Evolutionary conservation across 1,284 basidiomycete species (phyloP).

Genomic region (Moesziomyces globuligerus): DNA sequence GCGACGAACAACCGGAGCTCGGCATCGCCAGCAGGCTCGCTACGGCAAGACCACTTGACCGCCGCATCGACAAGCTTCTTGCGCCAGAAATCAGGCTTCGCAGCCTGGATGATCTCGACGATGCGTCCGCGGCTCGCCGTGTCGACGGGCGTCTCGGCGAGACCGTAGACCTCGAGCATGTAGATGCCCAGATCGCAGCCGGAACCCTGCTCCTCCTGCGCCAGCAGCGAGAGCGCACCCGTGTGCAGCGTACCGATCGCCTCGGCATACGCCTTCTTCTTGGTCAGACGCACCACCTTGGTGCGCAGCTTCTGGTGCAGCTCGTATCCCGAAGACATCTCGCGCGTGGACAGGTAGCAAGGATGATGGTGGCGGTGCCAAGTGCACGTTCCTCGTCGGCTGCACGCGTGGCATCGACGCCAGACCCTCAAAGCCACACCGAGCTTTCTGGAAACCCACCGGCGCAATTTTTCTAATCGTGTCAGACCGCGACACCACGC

Average conservation of each 20-base stretch:
- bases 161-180: slow-evolving; percentile 62
- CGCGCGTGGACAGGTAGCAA: no score
- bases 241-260: slow-evolving; percentile 57
- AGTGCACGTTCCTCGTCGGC: no score
- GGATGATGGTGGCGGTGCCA: neutral
- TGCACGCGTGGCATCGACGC: no score
- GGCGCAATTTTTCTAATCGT: no score
- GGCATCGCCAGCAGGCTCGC: slow-evolving; percentile 53
- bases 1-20: slow-evolving; percentile 55
- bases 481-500: no score
- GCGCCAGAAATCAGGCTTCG: slow-evolving; percentile 62
- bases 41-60: slow-evolving; percentile 57
- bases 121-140: slow-evolving; percentile 48
- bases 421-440: no score
- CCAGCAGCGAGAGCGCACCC: slow-evolving; percentile 55
- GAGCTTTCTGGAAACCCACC: no score
- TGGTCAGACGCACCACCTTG: slow-evolving; percentile 63
- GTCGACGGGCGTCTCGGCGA: slow-evolving; percentile 42
- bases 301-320: slow-evolving; percentile 66
- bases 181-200: slow-evolving; percentile 65
- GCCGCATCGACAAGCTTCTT: slow-evolving; percentile 63
- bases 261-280: slow-evolving; percentile 64
- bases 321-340: slow-evolving; percentile 62
- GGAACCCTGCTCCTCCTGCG: slow-evolving; percentile 62
- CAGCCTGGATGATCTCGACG: slow-evolving; percentile 45